Base-by-base conservation (phyloP, 345 rosid genomes). In the Arabidopsis suecica region DNA sequence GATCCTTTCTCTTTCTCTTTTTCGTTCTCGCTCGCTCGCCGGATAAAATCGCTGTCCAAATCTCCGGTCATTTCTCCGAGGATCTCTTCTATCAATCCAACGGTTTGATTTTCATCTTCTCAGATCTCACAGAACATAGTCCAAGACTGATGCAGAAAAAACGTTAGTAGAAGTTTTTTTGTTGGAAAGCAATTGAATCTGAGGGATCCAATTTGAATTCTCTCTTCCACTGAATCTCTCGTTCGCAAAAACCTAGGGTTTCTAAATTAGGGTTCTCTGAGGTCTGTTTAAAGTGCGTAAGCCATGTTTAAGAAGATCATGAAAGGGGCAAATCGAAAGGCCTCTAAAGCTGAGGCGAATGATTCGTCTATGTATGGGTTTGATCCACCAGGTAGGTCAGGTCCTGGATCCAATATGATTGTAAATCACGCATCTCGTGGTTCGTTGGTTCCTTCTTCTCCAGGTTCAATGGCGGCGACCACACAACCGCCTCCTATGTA, bases 221-320 rank as follows among this genome's bases (percentile, higher is more conserved):
- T 33, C 34, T 33, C 68, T 41, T 41, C 14, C 74, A 50, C 55
- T 60, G 61, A 75, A 65, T 67, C 51, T 59, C 60, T 65, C 49
- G 11, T 47, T 36, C 40, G 40, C 50, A 4, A 34, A 34, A 47
- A 48, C 20, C 40, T 61, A 74, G 69, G 73, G 73, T 75, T 75
- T 58, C 65, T 58, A 48, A 48, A 48, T 66, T 33, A 66, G 67
- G 45, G 53, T 59, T 75, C 59, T 42, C 12, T 9, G 65, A 38
- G 68, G 41, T 40, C 11, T 5, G n/a, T 9, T 38, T 59, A 3
- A 3, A 53, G 33, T 53, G 63, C 11, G 30, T 37, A 16, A 65
- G 72, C 68, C 56, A 92, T 92, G 98, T 88, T 93, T 54, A 90
- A 86, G 94, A 93, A 88, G 73, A 88, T 90, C 71, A 87, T 92